Evolutionary conservation across 75 land plant genomes (phyloP), one percentile per base, ranked within the genome.

Genomic region (Larix kaempferi): DNA sequence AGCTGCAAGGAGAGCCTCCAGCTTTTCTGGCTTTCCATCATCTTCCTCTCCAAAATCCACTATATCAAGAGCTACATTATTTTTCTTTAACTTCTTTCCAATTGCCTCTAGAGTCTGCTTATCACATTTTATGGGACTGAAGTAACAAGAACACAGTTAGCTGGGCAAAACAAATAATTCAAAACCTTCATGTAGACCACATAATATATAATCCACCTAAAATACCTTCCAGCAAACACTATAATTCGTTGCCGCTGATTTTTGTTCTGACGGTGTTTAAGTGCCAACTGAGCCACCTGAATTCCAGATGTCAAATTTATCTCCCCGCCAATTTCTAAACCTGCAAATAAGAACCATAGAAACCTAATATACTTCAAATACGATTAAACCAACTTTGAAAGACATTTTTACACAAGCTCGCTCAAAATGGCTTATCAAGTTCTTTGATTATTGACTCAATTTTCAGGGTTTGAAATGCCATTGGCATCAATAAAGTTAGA

Each of bases 261-360:
- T 77, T 95, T 95, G 84, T 95, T 95, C 62, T 95, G 98, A 2
- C 98, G 94, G 78, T 95, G 98, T 78, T 95, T 95, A 73, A 95
- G 89, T 56, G 98, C 98, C 78, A 95, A 83, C 78, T 93, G 96
- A 55, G 98, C 98, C 54, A 95, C 92, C 81, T 95, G 98, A 7
- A 95, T 95, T 13, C 92, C 98, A 59, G 96, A 88, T 27, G 94
- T 89, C 81, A 95, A 39, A 74, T 92, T 90, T 83, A 85, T 87
- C 82, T 91, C 92, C 64, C 98, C 98, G 15, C 96, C 92, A 52
- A 95, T 77, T 69, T 93, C 91, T 58, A 95, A 69, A 35, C 98
- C 98, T 95, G 71, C 26, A 71, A 64, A 21, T 39, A 39, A 69
- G 23, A 69, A 69, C 73, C 49, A 6, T 13, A 41, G 23, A 69